Evolutionary conservation across 257 asterid genomes (phyloP).

Genomic region (Plantago ovata): DNA sequence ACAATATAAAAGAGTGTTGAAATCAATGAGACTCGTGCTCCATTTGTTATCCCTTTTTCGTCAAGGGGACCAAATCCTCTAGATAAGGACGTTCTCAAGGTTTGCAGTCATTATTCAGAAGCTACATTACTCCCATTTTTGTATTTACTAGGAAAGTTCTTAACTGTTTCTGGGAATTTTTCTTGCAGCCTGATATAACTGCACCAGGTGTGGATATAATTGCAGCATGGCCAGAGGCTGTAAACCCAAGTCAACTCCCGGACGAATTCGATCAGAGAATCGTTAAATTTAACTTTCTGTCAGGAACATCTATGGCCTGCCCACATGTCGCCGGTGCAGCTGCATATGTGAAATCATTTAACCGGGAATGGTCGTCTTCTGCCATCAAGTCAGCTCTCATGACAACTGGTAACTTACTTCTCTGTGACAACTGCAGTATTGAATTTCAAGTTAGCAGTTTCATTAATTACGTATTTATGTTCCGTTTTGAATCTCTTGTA

Average conservation of each 20-base stretch:
- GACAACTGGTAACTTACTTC: no score
- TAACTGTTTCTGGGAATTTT: neutral
- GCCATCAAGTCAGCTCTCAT: no score
- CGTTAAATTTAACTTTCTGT: constrained; percentile 45
- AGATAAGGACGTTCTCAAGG: constrained; percentile 51
- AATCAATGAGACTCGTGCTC: constrained; percentile 26
- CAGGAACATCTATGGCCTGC: constrained; percentile 73
- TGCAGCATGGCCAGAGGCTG: constrained; percentile 68
- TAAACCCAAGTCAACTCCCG: constrained; percentile 29
- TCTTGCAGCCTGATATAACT: no score
- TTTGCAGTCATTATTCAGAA: neutral
- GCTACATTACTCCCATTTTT: neutral
- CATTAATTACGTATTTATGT: neutral
- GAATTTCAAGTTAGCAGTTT: neutral
- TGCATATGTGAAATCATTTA: no score
- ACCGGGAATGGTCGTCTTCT: no score
- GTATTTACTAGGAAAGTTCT: constrained; percentile 2
- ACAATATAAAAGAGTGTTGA: constrained; percentile 36
- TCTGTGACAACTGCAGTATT: no score
- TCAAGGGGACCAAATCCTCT: constrained; percentile 65
- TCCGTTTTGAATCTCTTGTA: no score
- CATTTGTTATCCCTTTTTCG: no score
- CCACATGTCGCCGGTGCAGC: constrained; percentile 77
- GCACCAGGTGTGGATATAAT: constrained; percentile 71
- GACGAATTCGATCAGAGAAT: constrained; percentile 41